Evolutionary conservation across 2,329 filamentous ascomycete genomes (phyloP).

Genomic region (Laburnicola sp.): DNA sequence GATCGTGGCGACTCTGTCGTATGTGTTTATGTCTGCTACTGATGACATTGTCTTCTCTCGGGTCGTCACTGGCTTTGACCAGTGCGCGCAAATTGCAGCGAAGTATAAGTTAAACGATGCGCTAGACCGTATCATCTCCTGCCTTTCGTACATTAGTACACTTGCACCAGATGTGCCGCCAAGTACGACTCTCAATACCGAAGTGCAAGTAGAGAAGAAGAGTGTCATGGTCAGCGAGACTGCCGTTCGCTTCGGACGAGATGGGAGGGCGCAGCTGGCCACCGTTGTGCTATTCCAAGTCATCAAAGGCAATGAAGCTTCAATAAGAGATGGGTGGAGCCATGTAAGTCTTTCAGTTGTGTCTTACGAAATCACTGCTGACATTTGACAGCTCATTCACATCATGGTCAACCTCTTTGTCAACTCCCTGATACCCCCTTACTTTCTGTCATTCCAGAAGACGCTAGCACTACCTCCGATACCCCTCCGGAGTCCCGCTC

Average conservation of each 20-base stretch:
- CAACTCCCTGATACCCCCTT: slow-evolving; percentile 87
- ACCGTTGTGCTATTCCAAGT: slow-evolving; percentile 95
- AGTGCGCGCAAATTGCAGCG: slow-evolving; percentile 90
- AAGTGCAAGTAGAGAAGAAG: slow-evolving; percentile 87
- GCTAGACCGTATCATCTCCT: slow-evolving; percentile 89
- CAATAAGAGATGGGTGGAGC: slow-evolving; percentile 77
- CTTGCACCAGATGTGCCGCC: slow-evolving; percentile 74
- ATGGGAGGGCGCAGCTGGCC: slow-evolving; percentile 90
- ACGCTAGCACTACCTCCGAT: slow-evolving; percentile 76
- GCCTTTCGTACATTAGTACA: slow-evolving; percentile 86
- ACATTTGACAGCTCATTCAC: slow-evolving; percentile 70
- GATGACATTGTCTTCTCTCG: slow-evolving; percentile 94
- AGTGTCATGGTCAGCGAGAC: slow-evolving; percentile 99
- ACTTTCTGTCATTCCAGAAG: slow-evolving; percentile 67
- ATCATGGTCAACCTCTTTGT: slow-evolving; percentile 96
- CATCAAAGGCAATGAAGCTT: slow-evolving; percentile 78
- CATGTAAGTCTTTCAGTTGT: slow-evolving; percentile 58
- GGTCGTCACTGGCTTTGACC: slow-evolving; percentile 91
- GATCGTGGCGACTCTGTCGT: slow-evolving; percentile 90
- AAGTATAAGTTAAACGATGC: slow-evolving; percentile 82
- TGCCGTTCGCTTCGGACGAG: slow-evolving; percentile 90
- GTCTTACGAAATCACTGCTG: neutral
- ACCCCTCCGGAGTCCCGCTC: slow-evolving; percentile 85
- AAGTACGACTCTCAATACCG: slow-evolving; percentile 88
- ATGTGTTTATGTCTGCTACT: slow-evolving; percentile 98